Base-by-base conservation (phyloP, 2,329 filamentous ascomycete species). In the Verticillium nubilum region DNA sequence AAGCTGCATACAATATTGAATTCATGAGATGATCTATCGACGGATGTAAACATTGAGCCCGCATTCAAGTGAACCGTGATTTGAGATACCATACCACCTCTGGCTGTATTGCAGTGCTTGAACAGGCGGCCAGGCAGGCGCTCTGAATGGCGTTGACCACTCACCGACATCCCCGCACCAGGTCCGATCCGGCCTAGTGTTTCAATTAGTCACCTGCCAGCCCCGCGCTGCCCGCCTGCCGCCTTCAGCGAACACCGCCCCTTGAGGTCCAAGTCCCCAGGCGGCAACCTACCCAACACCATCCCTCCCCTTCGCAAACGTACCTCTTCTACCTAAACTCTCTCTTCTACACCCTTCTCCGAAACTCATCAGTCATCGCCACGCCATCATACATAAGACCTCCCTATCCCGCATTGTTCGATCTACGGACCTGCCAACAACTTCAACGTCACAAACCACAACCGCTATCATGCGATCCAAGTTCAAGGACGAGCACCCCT, bases 401-500 rank as follows among this genome's bases (percentile, higher is more conserved):
- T 28, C 15, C n/a, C 13, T 13, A 25, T n/a, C 26, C 2, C 9
- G 17, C 13, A 5, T 25, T 28, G 9, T 33, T 6, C 27, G 47
- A 57, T 54, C 29, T n/a, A 56, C 58, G 59, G 59, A 67, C 47
- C 62, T 53, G n/a, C 19, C 42, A 47, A 47, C 60, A 63, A 57
- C 61, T 56, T 54, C 59, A 62, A 61, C 58, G 27, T 61, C 37
- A 55, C 58, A 61, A 60, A 25, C 58, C 63, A 59, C 58, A 60
- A 57, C 75, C 74, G 73, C 73, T 83, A 91, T 73, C 68, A 97
- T 97, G 92, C 90, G 93, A 75, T 96, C 92, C 84, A 98, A 98
- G 87, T 99, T 99, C 80, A 99, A 99, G 92, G 95, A 99, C 88
- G 95, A 98, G 87, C 95, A 98, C 78, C 92, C 92, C 70, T 98